A percentile compares a stretch with the other conserved stretches of the same genome.
phyloP scores from a whole-genome alignment of 2,329 filamentous ascomycete genomes.

The Biscogniauxia mediterranea region DNA sequence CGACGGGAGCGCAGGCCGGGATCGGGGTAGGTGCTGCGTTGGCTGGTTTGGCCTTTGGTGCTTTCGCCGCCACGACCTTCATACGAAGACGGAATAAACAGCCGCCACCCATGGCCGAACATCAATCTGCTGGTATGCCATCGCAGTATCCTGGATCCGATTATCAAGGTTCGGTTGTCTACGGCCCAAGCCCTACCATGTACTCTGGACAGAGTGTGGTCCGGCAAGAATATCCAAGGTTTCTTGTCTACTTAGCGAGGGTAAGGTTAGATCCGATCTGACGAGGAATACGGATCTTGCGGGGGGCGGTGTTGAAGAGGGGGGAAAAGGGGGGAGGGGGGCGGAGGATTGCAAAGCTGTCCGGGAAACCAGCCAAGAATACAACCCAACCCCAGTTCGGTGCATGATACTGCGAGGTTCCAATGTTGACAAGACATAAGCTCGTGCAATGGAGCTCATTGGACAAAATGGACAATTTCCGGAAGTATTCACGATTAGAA shows the following conservation, averaged over 20 bases:
- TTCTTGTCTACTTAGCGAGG: background rate
- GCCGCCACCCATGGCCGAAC: background rate
- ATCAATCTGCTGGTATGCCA: conserved; percentile 4
- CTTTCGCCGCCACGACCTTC: conserved; percentile 1
- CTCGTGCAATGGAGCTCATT: conserved; percentile 5
- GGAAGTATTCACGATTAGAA: background rate
- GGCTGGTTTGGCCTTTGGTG: conserved; percentile 8
- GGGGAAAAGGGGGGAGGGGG: conserved; percentile 13
- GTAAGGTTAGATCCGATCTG: background rate
- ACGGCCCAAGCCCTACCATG: background rate
- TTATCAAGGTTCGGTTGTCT: conserved; percentile 1
- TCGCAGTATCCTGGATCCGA: conserved; percentile 8
- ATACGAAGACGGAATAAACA: conserved; percentile 2
- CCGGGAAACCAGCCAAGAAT: conserved; percentile 10
- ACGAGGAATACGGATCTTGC: background rate
- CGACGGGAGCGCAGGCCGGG: conserved; percentile 9
- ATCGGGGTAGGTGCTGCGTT: conserved; percentile 11
- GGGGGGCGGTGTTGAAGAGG: conserved; percentile 7
- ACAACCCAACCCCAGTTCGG: conserved; percentile 10
- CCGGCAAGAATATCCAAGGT: background rate
- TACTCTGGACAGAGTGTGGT: background rate
- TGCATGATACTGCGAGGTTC: conserved; percentile 13
- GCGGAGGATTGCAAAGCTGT: background rate
- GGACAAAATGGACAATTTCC: background rate
- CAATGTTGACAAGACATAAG: conserved; percentile 3